Conservation (phyloP, 495 filamentous ascomycete genomes). For the Aspergillus diversus region DNA sequence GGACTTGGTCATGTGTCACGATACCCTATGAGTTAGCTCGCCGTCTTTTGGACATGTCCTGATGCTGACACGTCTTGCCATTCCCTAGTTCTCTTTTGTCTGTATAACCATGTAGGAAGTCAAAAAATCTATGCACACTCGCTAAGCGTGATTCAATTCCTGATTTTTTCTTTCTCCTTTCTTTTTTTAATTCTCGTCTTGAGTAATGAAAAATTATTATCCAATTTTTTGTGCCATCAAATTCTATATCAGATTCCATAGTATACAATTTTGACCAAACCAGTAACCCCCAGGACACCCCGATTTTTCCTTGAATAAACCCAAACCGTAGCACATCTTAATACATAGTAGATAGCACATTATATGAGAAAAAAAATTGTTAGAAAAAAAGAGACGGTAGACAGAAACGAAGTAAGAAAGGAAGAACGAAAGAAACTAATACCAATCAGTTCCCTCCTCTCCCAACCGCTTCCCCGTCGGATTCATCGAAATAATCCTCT, state of each 20-base stretch:
- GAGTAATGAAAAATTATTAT: neutral
- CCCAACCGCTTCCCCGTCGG: conserved; percentile 51
- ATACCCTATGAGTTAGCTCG: conserved; percentile 26
- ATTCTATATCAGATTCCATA: too few relatives aligned
- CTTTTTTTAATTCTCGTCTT: too few relatives aligned
- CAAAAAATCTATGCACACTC: too few relatives aligned
- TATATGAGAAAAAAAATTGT: conserved; percentile 1
- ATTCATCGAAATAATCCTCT: conserved; percentile 59
- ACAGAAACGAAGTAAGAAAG: neutral
- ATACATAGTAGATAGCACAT: neutral
- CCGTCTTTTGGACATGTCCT: conserved; percentile 8
- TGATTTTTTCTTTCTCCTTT: too few relatives aligned
- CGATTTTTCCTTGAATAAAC: neutral
- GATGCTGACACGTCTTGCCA: conserved; percentile 6
- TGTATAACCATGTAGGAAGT: neutral
- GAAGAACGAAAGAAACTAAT: conserved; percentile 35
- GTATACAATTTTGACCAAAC: neutral
- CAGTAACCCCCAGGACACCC: neutral
- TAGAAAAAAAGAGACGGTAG: neutral
- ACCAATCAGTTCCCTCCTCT: conserved; percentile 54
- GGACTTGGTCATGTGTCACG: conserved; percentile 18
- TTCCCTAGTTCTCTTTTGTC: neutral
- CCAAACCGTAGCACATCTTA: neutral
- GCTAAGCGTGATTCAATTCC: too few relatives aligned
- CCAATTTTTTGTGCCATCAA: neutral